Base-by-base conservation (phyloP, 768 basidiomycete species). In the Paxillus rubicundulus region DNA sequence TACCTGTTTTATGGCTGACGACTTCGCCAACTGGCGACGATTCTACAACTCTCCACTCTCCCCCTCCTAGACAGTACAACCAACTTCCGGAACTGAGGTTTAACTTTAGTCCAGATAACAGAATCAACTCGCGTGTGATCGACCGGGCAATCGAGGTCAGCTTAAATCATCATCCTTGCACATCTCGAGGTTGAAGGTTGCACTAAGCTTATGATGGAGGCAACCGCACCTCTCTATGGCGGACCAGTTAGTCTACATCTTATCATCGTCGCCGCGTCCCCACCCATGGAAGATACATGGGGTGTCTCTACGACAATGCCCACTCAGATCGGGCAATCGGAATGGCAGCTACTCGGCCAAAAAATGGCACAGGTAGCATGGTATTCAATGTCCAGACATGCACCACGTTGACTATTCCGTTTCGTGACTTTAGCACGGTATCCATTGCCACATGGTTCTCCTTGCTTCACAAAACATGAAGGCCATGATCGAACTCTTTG, bases 401-500 rank as follows among this genome's bases (percentile, higher is more conserved):
- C 48, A 32, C 48, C 44, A 50, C 49, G 53, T 52, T 68, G 58
- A 69, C 57, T 50, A 42, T 45, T 50, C 47, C 48, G 52, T 47
- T 56, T 53, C 38, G 28, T 39, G 36, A 41, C 47, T 53, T 46
- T 58, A 86, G 85, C 71, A 74, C 40, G 68, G 76, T 44, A 81
- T 85, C 42, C 77, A 78, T 50, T 80, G 79, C 57, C 85, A 85
- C 63, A 71, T 86, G 70, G 74, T 85, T 45, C 68, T 82, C 49
- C 74, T 71, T 47, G 60, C 77, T 47, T 71, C 70, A 55, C 73
- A 76, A 49, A 72, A 79, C 57, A 77, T 80, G 74, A 57, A 68
- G 8, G 58, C 73, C 17, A 71, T 84, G 49, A 72, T 67, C 32
- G 70, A 72, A 32, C 64, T 86, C 73, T 85, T 70, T 70, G 75